phyloP scores from a whole-genome alignment of 202 grass and related monocot genomes.

The Schoenoplectus triqueter region DNA sequence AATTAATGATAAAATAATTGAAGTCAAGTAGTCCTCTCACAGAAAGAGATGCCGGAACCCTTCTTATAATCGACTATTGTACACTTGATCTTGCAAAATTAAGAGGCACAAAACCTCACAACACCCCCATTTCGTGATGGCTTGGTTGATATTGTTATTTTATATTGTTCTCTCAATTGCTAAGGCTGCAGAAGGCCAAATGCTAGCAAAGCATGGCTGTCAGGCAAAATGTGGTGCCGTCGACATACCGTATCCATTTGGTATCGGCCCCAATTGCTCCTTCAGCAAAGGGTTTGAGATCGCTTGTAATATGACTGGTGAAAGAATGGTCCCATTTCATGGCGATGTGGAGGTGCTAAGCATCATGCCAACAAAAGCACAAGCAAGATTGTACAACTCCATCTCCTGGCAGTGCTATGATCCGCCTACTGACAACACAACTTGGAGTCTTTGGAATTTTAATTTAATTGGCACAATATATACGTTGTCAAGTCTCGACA shows the following conservation, averaged over 20 bases:
- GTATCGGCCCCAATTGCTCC: neutral
- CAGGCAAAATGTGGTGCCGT: neutral
- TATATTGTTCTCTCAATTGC: neutral
- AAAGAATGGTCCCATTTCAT: neutral
- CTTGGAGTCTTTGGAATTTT: neutral
- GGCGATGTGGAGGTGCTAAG: neutral
- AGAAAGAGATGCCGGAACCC: no score
- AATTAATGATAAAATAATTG: no score
- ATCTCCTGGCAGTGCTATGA: slow-evolving; percentile 37
- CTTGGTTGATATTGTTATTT: no score
- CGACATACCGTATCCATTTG: slow-evolving; percentile 14
- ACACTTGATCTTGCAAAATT: no score
- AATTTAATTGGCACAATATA: neutral
- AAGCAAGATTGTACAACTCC: neutral
- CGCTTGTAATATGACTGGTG: neutral
- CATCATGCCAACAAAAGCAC: slow-evolving; percentile 12
- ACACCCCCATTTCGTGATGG: no score
- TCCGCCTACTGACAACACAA: no score
- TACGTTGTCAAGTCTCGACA: slow-evolving; percentile 12
- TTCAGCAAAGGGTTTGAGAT: neutral
- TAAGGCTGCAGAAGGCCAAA: no score
- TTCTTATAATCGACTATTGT: no score
- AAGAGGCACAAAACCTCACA: no score
- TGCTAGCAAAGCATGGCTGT: neutral
- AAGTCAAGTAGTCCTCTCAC: no score